phyloP scores from a whole-genome alignment of 2,329 filamentous ascomycete species.

The Penicillium sp. region DNA sequence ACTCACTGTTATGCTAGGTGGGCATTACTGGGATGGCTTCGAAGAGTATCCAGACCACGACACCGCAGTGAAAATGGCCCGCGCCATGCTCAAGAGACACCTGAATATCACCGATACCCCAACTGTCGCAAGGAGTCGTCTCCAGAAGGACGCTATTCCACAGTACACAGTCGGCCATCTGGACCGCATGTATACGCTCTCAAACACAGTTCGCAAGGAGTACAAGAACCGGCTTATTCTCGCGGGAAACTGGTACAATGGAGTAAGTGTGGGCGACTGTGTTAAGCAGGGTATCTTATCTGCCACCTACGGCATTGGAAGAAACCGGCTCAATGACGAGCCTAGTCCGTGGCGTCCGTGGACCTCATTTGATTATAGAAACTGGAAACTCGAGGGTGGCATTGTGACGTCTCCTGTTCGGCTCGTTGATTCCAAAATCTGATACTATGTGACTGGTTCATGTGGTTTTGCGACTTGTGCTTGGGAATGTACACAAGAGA shows the following conservation, averaged over 20 bases:
- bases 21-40: slow-evolving; percentile 81
- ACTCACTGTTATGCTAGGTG: slow-evolving; percentile 90
- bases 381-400: slow-evolving; percentile 35
- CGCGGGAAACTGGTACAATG: slow-evolving; percentile 54
- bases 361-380: slow-evolving; percentile 21
- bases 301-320: slow-evolving; percentile 43
- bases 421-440: slow-evolving; percentile 14
- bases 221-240: slow-evolving; percentile 68
- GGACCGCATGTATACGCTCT: slow-evolving; percentile 58
- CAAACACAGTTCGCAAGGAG: slow-evolving; percentile 53
- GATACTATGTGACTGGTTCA: not conserved
- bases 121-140: slow-evolving; percentile 58
- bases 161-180: slow-evolving; percentile 84
- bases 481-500: not conserved
- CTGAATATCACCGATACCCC: slow-evolving; percentile 67
- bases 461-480: not conserved
- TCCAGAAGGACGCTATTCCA: slow-evolving; percentile 76
- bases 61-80: slow-evolving; percentile 69
- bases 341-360: slow-evolving; percentile 15
- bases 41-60: slow-evolving; percentile 60
- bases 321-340: slow-evolving; percentile 27
- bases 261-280: slow-evolving; percentile 55
- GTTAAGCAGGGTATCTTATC: slow-evolving; percentile 58
- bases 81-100: slow-evolving; percentile 68
- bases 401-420: slow-evolving; percentile 31